Conservation (phyloP, 352 stramenopile genomes). For the Blastocystis sp. region DNA sequence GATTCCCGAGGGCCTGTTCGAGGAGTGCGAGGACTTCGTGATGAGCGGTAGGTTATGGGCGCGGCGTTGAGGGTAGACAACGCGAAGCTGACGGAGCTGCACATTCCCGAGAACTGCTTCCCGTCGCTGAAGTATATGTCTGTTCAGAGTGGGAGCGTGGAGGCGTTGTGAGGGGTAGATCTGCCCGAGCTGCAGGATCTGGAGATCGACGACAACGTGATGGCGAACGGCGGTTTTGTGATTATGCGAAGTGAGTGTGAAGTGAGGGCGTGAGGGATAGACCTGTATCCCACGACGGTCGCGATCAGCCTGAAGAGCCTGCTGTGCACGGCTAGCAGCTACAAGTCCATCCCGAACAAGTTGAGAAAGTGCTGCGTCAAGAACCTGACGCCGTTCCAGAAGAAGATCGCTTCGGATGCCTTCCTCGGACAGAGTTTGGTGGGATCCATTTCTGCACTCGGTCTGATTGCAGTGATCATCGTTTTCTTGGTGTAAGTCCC, state of each 20-base stretch:
- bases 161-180: constrained; percentile 11
- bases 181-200: constrained; percentile 27
- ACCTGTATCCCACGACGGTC: constrained; percentile 68
- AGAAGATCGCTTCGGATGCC: constrained; percentile 64
- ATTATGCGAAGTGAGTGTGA: constrained; percentile 51
- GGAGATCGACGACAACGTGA: constrained; percentile 53
- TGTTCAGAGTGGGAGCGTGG: background rate
- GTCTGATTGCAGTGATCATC: constrained; percentile 2
- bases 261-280: background rate
- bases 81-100: constrained; percentile 41
- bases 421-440: constrained; percentile 63
- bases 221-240: constrained; percentile 55
- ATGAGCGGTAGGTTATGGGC: background rate
- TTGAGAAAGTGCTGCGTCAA: constrained; percentile 32
- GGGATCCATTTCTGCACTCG: constrained; percentile 42
- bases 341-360: constrained; percentile 71
- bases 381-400: constrained; percentile 63
- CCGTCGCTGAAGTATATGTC: constrained; percentile 36
- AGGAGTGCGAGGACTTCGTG: constrained; percentile 26
- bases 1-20: background rate
- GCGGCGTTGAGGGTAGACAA: constrained; percentile 36
- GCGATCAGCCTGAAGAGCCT: constrained; percentile 22
- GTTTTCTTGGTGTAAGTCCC: constrained; percentile 30
- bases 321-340: constrained; percentile 56
- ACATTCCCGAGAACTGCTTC: constrained; percentile 67